These are phyloP conservation scores for Colletotrichum agaves DNA, from an alignment of 2,329 filamentous ascomycete species.

Conservation along the genomic window DNA sequence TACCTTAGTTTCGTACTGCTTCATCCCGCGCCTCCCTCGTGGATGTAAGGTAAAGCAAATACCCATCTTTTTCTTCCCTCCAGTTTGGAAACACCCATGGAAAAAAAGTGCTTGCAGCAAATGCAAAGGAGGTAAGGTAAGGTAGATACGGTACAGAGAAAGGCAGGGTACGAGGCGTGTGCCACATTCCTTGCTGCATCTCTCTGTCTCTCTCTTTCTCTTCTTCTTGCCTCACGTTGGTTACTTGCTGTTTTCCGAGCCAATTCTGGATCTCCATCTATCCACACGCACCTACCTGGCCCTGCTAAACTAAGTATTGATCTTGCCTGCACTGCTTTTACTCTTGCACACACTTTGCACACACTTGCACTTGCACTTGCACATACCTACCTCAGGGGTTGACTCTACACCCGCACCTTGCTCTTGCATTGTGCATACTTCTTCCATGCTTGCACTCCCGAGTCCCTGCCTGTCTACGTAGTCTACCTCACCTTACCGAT, in stretches of 20 bases:
- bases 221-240: conserved; percentile 16
- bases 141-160: too few species aligned
- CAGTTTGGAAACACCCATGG: conserved; percentile 19
- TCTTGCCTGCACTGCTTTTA: not conserved
- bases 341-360: not conserved
- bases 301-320: too few species aligned
- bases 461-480: not conserved
- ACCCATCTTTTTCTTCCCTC: conserved; percentile 21
- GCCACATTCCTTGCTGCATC: conserved; percentile 19
- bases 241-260: not conserved
- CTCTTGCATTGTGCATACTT: not conserved
- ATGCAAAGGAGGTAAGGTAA: conserved; percentile 1
- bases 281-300: too few species aligned
- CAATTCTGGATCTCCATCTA: not conserved
- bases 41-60: not conserved
- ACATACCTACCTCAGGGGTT: not conserved
- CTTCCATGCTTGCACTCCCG: not conserved
- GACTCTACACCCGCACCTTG: not conserved
- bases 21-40: not conserved
- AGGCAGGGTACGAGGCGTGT: conserved; percentile 11
- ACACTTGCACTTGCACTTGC: not conserved
- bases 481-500: not conserved
- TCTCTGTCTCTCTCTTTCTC: conserved; percentile 4
- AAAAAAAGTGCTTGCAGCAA: conserved; percentile 23
- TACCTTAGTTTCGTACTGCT: not conserved